A percentile compares a stretch with the other conserved stretches of the same genome.
Evolutionary conservation across 2,329 filamentous ascomycete species (phyloP).

Genomic region (Sphaerulina vaccinii): DNA sequence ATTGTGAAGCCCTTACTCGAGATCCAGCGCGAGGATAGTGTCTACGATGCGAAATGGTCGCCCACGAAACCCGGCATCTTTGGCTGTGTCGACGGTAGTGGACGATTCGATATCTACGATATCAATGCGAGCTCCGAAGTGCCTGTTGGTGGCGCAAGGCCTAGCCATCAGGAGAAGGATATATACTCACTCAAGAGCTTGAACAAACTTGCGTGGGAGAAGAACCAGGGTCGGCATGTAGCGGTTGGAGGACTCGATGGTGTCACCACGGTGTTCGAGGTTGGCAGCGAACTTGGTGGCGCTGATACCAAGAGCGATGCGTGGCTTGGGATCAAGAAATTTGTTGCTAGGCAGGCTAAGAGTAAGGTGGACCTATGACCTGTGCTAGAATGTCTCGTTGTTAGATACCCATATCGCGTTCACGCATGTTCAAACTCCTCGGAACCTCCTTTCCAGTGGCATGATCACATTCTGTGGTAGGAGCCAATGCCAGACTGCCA

Average conservation of each 20-base stretch:
- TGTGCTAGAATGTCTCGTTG: background rate
- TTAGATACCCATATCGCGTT: conserved; percentile 3
- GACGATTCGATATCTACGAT: conserved; percentile 92
- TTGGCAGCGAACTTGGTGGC: conserved; percentile 77
- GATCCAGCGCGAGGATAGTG: conserved; percentile 89
- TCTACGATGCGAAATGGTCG: conserved; percentile 95
- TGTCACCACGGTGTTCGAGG: conserved; percentile 88
- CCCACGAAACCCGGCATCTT: conserved; percentile 93
- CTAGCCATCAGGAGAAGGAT: conserved; percentile 39
- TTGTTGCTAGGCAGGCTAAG: conserved; percentile 59
- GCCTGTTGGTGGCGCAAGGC: conserved; percentile 70
- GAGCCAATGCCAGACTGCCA: too few relatives aligned
- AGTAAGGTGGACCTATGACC: conserved; percentile 25
- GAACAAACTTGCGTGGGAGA: conserved; percentile 94
- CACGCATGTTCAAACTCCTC: background rate
- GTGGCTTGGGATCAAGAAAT: conserved; percentile 89
- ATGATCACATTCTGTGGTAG: too few relatives aligned
- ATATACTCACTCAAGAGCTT: conserved; percentile 64
- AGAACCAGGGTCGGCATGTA: conserved; percentile 78
- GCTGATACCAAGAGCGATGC: conserved; percentile 80
- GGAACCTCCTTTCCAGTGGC: background rate
- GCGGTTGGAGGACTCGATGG: conserved; percentile 92
- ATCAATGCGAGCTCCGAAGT: conserved; percentile 90
- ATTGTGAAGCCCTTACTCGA: conserved; percentile 68
- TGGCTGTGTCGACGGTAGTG: conserved; percentile 88